phyloP scores from a whole-genome alignment of 257 asterid species.

The Nicotiana tomentosiformis region DNA sequence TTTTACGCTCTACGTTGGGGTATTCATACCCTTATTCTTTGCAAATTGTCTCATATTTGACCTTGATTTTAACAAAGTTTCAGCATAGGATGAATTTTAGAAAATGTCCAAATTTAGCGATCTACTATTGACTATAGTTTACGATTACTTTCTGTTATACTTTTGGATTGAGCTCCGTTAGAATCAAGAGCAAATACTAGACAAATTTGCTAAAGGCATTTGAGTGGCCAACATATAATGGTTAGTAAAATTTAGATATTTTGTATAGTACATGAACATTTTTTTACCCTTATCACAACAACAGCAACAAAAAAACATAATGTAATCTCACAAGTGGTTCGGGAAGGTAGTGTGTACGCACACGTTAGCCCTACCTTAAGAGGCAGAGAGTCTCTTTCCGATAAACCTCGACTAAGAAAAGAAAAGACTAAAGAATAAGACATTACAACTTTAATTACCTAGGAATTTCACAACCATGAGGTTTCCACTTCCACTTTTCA shows the following conservation, averaged over 20 bases:
- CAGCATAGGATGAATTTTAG: not conserved
- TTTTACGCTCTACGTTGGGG: not conserved
- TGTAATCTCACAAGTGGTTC: no score
- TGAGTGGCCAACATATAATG: no score
- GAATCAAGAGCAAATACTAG: not conserved
- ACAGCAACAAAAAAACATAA: no score
- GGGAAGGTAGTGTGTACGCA: accelerated
- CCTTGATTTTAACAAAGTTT: not conserved
- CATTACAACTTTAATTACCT: slow-evolving; percentile 33
- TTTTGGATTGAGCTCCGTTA: not conserved
- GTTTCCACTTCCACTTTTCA: slow-evolving; percentile 85
- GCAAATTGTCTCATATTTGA: not conserved
- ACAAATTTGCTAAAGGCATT: not conserved
- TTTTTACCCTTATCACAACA: no score
- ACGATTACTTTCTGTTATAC: not conserved
- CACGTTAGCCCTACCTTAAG: no score
- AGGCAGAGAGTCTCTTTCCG: no score
- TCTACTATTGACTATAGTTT: not conserved
- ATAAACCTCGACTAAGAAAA: no score
- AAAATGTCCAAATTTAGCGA: not conserved
- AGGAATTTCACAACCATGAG: slow-evolving; percentile 63
- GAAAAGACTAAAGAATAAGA: not conserved
- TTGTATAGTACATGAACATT: no score
- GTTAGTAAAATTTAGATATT: no score
- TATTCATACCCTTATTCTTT: not conserved